Base-by-base conservation (phyloP, 176 grass and related monocot genomes). In the Otatea glauca region DNA sequence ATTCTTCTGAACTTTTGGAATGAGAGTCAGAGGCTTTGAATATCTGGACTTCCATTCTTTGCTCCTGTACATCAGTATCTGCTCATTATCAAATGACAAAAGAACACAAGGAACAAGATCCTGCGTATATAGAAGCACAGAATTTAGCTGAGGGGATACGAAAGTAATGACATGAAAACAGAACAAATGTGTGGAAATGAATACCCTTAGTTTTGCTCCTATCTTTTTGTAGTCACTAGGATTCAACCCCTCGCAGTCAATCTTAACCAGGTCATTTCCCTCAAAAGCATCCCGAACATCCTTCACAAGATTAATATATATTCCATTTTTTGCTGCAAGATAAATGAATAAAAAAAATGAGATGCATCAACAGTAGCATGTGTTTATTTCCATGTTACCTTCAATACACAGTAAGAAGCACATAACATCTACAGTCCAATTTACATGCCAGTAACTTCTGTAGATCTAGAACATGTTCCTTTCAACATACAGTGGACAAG, bases 221-320 rank as follows among this genome's bases (percentile, higher is more conserved):
- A 95, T 90, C 89, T 95, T 98, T 86, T 98, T 98, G 87, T 95
- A 95, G 88, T 98, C 96, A n/a, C 93, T 98, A 85, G 93, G 85
- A 76, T 98, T 78, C 93, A 98, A 92, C 41, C 96, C 91, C 76
- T 95, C 79, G 14, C 96, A 98, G 80, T 92, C 79, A 70, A 98
- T 88, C 80, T 94, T 95, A 32, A 87, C 91, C 48, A 95, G 69
- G 69, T 98, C 96, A 70, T 68, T 90, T 88, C 68, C 93, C 85
- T 98, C 93, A 81, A 95, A 98, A 55, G 93, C 96, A 93, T 94
- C 85, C 61, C 60, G 87, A 38, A 95, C 88, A 89, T 95, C 93
- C 67, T 89, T 98, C 37, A 98, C 89, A 77, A 98, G 96, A 84
- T 76, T 90, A 65, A 95, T 85, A 76, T 98, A 98, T 94, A 94